phyloP scores from a whole-genome alignment of 2,329 filamentous ascomycete species.

The Monilinia aucupariae region DNA sequence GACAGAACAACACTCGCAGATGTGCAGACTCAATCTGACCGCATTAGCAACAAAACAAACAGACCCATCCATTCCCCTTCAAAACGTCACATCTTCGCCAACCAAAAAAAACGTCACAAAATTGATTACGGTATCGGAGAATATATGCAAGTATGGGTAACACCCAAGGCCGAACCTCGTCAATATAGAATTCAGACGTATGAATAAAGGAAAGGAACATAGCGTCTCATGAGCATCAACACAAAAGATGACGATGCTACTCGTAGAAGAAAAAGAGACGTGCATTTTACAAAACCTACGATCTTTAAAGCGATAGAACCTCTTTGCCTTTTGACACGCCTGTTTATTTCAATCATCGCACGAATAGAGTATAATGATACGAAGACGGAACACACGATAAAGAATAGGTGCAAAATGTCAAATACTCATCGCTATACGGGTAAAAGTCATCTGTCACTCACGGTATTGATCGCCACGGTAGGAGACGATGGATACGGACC shows the following conservation, averaged over 20 bases:
- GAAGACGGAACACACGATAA: neutral
- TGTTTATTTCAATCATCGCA: neutral
- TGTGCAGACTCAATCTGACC: too few species aligned
- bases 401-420: neutral
- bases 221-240: neutral
- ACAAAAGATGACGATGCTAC: too few species aligned
- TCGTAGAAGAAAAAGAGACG: neutral
- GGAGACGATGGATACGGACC: too few species aligned
- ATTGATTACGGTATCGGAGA: neutral
- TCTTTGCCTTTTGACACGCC: neutral
- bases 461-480: too few species aligned
- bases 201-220: neutral
- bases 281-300: neutral
- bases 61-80: neutral
- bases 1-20: neutral
- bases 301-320: neutral
- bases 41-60: too few species aligned
- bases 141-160: neutral
- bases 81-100: neutral
- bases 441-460: too few species aligned
- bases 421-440: constrained; percentile 6
- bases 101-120: neutral
- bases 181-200: neutral
- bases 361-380: too few species aligned
- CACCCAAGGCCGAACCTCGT: neutral